Conservation (phyloP, 208 protist species). For the Leishmania major region DNA sequence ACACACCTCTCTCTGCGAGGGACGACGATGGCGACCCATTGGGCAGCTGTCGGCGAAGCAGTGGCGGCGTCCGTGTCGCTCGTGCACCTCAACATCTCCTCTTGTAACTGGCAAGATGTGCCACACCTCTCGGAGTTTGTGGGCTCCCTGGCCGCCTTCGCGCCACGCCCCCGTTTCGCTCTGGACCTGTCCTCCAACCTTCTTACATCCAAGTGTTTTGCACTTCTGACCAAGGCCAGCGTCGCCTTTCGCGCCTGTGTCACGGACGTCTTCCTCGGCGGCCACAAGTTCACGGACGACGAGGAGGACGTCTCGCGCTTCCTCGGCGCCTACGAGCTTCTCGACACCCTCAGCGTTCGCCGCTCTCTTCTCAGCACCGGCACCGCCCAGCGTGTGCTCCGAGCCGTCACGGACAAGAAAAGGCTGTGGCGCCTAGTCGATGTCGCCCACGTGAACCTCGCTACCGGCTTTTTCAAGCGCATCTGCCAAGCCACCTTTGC, state of each 20-base stretch:
- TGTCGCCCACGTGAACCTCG: conserved; percentile 24
- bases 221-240: conserved; percentile 29
- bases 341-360: conserved; percentile 31
- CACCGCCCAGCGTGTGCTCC: conserved; percentile 37
- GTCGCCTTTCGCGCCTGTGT: conserved; percentile 17
- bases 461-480: conserved; percentile 28
- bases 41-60: conserved; percentile 31
- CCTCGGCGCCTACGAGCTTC: conserved; percentile 29
- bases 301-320: conserved; percentile 32
- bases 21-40: conserved; percentile 44
- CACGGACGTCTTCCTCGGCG: conserved; percentile 40
- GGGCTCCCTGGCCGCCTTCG: conserved; percentile 29
- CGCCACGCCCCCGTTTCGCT: conserved; percentile 33
- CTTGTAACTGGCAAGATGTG: conserved; percentile 47
- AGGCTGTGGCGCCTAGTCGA: conserved; percentile 33
- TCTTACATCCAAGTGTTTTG: conserved; percentile 38
- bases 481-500: conserved; percentile 28
- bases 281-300: conserved; percentile 26
- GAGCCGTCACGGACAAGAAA: conserved; percentile 36
- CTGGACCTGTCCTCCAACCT: conserved; percentile 51
- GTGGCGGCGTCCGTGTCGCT: conserved; percentile 35
- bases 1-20: conserved; percentile 51
- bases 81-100: conserved; percentile 36
- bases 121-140: conserved; percentile 43
- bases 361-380: conserved; percentile 28